phyloP scores from a whole-genome alignment of 2,329 filamentous ascomycete genomes.

The Aspergillus candidus region DNA sequence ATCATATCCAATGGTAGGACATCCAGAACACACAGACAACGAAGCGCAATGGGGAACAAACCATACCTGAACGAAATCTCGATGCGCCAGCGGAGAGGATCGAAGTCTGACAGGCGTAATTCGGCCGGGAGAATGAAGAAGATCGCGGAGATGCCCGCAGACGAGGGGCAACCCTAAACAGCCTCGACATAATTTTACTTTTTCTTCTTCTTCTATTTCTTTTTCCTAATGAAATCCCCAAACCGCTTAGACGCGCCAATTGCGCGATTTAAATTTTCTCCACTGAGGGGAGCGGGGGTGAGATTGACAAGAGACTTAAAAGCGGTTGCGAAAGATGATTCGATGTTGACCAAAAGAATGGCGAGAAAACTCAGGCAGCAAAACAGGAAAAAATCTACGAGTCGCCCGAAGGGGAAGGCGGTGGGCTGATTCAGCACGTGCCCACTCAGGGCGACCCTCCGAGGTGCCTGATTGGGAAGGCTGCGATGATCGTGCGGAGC shows the following conservation, averaged over 20 bases:
- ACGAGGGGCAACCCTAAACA: conserved; percentile 24
- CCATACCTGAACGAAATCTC: conserved; percentile 9
- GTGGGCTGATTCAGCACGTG: too few relatives aligned
- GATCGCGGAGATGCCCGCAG: conserved; percentile 28
- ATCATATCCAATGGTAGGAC: too few relatives aligned
- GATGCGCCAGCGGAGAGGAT: conserved; percentile 14
- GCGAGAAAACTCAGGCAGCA: too few relatives aligned
- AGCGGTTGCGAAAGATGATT: conserved; percentile 1
- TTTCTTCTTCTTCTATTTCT: background rate
- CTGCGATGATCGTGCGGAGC: too few relatives aligned
- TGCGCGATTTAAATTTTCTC: conserved; percentile 8
- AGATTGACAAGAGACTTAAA: background rate
- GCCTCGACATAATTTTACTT: conserved; percentile 23
- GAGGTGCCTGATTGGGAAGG: too few relatives aligned
- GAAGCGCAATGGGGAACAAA: conserved; percentile 3
- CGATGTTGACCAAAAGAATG: too few relatives aligned
- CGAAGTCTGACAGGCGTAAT: conserved; percentile 12
- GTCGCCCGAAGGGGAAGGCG: too few relatives aligned
- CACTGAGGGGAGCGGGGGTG: conserved; percentile 12
- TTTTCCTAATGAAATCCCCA: background rate
- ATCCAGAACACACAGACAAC: too few relatives aligned
- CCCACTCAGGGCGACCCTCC: too few relatives aligned
- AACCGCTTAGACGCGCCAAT: conserved; percentile 7
- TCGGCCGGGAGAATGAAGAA: conserved; percentile 25
- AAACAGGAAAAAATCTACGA: too few relatives aligned